phyloP scores from a whole-genome alignment of 306 rosid genomes.

The Oemleria cerasiformis region DNA sequence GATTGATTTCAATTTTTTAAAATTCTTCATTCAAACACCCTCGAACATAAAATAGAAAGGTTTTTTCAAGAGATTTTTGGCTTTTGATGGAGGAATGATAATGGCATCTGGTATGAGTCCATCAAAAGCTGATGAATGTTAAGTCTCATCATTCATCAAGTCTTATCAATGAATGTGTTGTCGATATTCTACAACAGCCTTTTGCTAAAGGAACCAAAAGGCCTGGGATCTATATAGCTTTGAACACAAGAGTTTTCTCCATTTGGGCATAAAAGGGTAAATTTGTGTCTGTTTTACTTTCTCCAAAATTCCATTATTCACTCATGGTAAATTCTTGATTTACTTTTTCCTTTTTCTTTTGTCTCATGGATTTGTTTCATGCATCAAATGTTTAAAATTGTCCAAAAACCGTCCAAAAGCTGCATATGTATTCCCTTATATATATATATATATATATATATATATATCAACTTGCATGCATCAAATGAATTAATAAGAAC shows the following conservation, averaged over 20 bases:
- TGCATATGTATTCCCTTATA: not conserved
- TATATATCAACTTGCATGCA: not conserved
- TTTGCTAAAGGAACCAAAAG: not conserved
- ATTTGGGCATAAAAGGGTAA: no score
- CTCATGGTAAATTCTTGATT: no score
- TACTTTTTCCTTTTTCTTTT: no score
- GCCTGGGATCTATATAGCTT: not conserved
- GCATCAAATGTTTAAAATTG: not conserved
- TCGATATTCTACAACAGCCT: not conserved
- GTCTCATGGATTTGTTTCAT: no score
- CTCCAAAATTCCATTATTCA: no score
- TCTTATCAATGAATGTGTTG: not conserved
- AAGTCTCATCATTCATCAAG: not conserved
- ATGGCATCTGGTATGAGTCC: not conserved
- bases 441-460: no score
- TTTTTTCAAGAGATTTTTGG: not conserved
- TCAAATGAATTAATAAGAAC: not conserved
- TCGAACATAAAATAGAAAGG: not conserved
- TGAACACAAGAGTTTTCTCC: no score
- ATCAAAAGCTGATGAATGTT: constrained; percentile 1
- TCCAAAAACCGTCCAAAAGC: not conserved
- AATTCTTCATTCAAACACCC: no score
- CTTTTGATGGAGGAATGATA: not conserved
- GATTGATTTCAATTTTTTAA: no score
- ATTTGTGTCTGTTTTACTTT: no score